Conservation (phyloP, 2,329 filamentous ascomycete species). For the Apiospora marii region DNA sequence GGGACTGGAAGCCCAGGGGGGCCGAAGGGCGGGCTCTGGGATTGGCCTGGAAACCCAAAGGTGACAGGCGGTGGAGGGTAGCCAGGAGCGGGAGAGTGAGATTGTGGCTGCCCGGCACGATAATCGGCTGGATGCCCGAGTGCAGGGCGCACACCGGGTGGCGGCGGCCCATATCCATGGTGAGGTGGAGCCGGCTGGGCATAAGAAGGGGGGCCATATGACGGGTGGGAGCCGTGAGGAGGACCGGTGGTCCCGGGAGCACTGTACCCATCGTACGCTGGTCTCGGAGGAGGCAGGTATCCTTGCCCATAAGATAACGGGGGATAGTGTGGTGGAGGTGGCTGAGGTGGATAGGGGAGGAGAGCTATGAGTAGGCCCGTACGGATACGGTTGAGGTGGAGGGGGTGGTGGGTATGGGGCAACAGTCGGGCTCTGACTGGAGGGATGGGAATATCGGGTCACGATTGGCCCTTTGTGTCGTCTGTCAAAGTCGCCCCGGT, state of each 20-base stretch:
- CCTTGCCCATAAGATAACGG: constrained; percentile 38
- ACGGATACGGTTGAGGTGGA: background rate
- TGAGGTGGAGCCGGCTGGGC: background rate
- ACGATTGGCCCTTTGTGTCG: constrained; percentile 42
- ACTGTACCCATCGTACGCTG: constrained; percentile 18
- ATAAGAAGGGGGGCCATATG: constrained; percentile 19
- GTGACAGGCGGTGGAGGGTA: constrained; percentile 10
- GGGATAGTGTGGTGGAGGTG: constrained; percentile 47
- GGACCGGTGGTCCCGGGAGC: constrained; percentile 9
- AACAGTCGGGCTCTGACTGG: constrained; percentile 30
- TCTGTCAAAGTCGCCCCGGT: constrained; percentile 32
- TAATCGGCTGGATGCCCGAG: constrained; percentile 12
- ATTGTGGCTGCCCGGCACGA: background rate
- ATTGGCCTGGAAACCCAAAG: constrained; percentile 13
- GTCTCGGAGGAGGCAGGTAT: constrained; percentile 22
- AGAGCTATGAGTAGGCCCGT: background rate
- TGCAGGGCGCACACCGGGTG: constrained; percentile 23
- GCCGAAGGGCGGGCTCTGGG: constrained; percentile 10
- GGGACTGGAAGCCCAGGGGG: constrained; percentile 9
- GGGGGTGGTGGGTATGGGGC: constrained; percentile 45
- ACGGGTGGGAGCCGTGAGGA: background rate
- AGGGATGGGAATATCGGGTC: constrained; percentile 42
- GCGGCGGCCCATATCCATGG: constrained; percentile 20
- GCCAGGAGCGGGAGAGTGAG: constrained; percentile 17
- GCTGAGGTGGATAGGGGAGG: constrained; percentile 8